Evolutionary conservation across 768 basidiomycete genomes (phyloP).

Genomic region (Mycena crocata): DNA sequence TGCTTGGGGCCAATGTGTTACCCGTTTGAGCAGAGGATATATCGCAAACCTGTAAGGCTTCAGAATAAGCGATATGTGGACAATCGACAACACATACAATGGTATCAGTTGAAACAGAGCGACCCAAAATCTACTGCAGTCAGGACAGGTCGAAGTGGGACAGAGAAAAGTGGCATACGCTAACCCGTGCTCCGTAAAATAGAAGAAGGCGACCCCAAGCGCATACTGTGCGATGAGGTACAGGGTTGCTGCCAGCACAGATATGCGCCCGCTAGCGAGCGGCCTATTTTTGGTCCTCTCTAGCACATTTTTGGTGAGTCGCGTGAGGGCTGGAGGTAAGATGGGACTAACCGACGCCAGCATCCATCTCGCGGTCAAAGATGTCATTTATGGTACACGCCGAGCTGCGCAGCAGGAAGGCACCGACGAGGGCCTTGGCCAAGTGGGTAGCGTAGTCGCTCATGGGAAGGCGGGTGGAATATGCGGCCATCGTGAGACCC

Average conservation of each 20-base stretch:
- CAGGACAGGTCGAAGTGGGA: constrained; percentile 11
- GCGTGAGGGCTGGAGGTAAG: constrained; percentile 6
- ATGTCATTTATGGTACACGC: constrained; percentile 70
- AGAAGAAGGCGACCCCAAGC: constrained; percentile 55
- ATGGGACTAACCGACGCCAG: constrained; percentile 58
- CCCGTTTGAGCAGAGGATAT: constrained; percentile 67
- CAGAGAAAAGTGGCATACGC: constrained; percentile 44
- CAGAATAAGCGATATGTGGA: background rate
- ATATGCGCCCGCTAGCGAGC: constrained; percentile 60
- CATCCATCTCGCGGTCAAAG: constrained; percentile 63
- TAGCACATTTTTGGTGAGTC: constrained; percentile 35
- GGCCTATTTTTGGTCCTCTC: constrained; percentile 63
- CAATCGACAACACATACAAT: constrained; percentile 44
- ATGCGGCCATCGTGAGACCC: constrained; percentile 65
- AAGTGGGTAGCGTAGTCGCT: constrained; percentile 45
- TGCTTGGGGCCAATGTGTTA: constrained; percentile 71
- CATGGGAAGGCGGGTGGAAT: constrained; percentile 45
- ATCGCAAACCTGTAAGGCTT: constrained; percentile 48
- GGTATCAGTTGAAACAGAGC: constrained; percentile 60
- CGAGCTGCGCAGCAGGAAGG: constrained; percentile 58
- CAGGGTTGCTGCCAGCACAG: constrained; percentile 52
- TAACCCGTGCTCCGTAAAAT: constrained; percentile 41
- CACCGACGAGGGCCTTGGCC: constrained; percentile 49
- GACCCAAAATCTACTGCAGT: constrained; percentile 48
- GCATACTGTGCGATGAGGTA: constrained; percentile 57